phyloP scores from a whole-genome alignment of 2,329 filamentous ascomycete species.

The Claviceps digitariae region DNA sequence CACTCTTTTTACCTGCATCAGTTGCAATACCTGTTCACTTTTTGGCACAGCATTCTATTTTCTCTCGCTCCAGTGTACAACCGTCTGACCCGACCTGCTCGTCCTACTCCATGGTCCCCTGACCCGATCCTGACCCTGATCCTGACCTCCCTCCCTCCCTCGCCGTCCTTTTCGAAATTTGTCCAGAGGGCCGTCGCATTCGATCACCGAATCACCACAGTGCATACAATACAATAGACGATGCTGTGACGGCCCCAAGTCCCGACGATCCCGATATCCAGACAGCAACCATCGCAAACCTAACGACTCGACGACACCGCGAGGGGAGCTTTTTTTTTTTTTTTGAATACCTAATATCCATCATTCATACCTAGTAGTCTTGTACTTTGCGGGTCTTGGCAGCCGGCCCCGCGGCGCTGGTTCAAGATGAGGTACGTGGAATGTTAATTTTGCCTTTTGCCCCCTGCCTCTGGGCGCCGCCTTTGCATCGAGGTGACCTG shows the following conservation, averaged over 20 bases:
- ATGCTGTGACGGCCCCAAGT: neutral
- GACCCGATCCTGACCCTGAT: too few species aligned
- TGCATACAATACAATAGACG: neutral
- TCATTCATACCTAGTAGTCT: neutral
- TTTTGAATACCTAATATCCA: too few species aligned
- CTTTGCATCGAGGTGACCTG: too few species aligned
- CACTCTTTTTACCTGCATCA: neutral
- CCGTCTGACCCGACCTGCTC: too few species aligned
- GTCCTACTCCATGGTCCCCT: neutral
- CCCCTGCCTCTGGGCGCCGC: too few species aligned
- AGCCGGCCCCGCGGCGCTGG: neutral
- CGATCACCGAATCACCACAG: neutral
- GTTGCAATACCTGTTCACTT: neutral
- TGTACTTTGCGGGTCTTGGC: neutral
- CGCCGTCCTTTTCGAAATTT: neutral
- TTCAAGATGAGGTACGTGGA: neutral
- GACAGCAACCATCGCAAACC: too few species aligned
- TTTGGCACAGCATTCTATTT: neutral
- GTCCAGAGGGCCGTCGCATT: neutral
- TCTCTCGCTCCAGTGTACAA: neutral
- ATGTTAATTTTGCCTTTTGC: neutral
- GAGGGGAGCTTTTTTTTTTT: too few species aligned
- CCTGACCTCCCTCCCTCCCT: neutral
- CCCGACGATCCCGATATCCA: neutral
- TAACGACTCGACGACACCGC: too few species aligned